These are phyloP conservation scores for Sugiyamaella xylanicola DNA, from an alignment of 1,139 yeast genomes.

Conservation along the genomic window DNA sequence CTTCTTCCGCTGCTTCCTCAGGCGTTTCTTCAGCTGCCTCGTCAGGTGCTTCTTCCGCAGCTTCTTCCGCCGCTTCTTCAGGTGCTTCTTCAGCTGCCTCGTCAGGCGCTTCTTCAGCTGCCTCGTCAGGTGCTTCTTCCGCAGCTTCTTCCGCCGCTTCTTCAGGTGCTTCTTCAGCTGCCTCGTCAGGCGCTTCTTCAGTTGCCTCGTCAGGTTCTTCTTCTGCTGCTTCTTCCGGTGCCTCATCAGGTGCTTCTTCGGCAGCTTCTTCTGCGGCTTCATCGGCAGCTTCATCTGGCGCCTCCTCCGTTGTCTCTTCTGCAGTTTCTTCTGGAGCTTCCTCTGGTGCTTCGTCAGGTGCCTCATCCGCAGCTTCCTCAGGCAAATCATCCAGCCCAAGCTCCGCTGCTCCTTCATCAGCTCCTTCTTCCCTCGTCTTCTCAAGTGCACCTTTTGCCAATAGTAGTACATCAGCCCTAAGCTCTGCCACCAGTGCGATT, in stretches of 20 bases:
- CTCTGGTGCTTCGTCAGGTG: not conserved
- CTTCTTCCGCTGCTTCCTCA: not conserved
- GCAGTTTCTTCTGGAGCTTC: not conserved
- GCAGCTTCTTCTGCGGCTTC: too few relatives aligned
- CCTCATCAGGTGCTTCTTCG: not conserved
- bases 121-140: not conserved
- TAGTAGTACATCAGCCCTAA: not conserved
- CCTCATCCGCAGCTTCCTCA: not conserved
- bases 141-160: conserved; percentile 2
- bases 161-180: not conserved
- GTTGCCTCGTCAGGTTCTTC: not conserved
- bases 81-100: conserved; percentile 5
- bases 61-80: not conserved
- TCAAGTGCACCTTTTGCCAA: not conserved
- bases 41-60: not conserved
- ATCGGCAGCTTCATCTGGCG: conserved; percentile 6
- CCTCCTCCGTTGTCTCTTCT: conserved; percentile 2
- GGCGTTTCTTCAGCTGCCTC: not conserved
- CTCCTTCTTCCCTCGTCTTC: conserved; percentile 1
- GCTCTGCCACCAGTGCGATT: conserved; percentile 13
- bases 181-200: not conserved
- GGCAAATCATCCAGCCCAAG: not conserved
- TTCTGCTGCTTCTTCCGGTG: conserved; percentile 5
- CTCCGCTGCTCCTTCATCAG: conserved; percentile 1
- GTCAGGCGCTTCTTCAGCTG: not conserved